Evolutionary conservation across 2,329 filamentous ascomycete species (phyloP).

Genomic region (Hawksworthiomyces lignivorus): DNA sequence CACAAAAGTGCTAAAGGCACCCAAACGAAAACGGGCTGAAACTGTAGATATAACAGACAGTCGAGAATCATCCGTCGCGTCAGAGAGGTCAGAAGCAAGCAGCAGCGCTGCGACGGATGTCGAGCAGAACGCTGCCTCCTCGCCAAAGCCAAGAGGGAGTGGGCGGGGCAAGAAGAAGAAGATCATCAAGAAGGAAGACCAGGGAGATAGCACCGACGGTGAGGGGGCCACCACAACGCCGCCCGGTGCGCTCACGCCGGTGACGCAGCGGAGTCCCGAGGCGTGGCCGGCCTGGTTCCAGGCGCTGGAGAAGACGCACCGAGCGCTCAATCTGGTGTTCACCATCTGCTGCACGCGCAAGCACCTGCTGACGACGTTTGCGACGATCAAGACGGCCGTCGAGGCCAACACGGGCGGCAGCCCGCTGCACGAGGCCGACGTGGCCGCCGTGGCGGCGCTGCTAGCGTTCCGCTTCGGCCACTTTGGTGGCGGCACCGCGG

Average conservation of each 20-base stretch:
- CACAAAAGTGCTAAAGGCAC: too few species aligned
- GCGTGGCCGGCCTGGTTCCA: conserved; percentile 72
- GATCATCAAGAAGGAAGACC: background rate
- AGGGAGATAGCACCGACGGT: background rate
- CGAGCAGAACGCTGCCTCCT: background rate
- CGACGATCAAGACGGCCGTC: conserved; percentile 77
- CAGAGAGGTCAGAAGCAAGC: too few species aligned
- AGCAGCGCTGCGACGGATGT: background rate
- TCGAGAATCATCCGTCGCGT: too few species aligned
- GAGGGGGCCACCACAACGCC: background rate
- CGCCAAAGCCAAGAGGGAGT: background rate
- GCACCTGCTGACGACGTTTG: conserved; percentile 84
- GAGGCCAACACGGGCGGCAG: conserved; percentile 71
- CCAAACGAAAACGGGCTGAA: too few species aligned
- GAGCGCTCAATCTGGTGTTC: conserved; percentile 83
- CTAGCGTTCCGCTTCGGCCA: conserved; percentile 6
- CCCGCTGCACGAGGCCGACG: conserved; percentile 65
- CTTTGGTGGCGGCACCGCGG: background rate
- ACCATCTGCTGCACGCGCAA: conserved; percentile 94
- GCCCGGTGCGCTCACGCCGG: conserved; percentile 3
- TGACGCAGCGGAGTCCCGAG: background rate
- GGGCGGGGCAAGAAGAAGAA: background rate
- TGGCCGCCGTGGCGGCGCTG: conserved; percentile 66
- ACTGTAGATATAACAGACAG: too few species aligned
- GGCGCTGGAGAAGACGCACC: conserved; percentile 65